Base-by-base conservation (phyloP, 495 filamentous ascomycete species). In the Trichoderma asperelloides region DNA sequence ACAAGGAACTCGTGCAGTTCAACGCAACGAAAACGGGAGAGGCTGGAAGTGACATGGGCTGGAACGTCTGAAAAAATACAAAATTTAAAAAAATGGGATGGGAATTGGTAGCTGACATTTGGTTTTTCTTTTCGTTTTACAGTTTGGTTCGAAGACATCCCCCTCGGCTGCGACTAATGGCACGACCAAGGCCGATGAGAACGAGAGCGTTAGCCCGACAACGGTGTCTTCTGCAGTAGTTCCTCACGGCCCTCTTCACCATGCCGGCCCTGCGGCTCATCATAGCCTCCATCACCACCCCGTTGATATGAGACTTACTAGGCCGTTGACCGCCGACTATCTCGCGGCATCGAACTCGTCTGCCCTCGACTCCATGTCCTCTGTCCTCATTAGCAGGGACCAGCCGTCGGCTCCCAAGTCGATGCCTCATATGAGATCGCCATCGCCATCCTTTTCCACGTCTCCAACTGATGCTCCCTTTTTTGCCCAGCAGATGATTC, bases 331-430 rank as follows among this genome's bases (percentile, higher is more conserved):
- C 13, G 27, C 23, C 12, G 55, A 60, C 25, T 60, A 60, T 18
- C 27, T 60, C 55, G 55, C 25, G 25, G 55, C 55, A 27, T 27
- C 55, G 23, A 8, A 12, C 55, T 60, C 55, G 13, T 60, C 55
- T 13, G 4, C 55, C 16, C 55, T 60, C 55, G 55, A 60, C 27
- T 60, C 55, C 9, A 16, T 60, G 25, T 60, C 55, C 55, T 60
- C 55, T 28, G 55, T 27, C 6, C 55, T 60, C 27, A 60, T 60
- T 3, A 60, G 55, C 55, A 60, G 55, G 16, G 55, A 60, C 3
- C 55, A 60, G 55, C 12, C 55, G 25, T 60, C 55, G 23, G 28
- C 55, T 60, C 55, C 55, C 55, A 60, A 60, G 55, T 60, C 55
- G 25, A 30, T 27, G 25, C 13, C 55, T 12, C 55, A 60, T 13